Conservation (phyloP, 2,329 filamentous ascomycete species). For the Botrytis tulipae region DNA sequence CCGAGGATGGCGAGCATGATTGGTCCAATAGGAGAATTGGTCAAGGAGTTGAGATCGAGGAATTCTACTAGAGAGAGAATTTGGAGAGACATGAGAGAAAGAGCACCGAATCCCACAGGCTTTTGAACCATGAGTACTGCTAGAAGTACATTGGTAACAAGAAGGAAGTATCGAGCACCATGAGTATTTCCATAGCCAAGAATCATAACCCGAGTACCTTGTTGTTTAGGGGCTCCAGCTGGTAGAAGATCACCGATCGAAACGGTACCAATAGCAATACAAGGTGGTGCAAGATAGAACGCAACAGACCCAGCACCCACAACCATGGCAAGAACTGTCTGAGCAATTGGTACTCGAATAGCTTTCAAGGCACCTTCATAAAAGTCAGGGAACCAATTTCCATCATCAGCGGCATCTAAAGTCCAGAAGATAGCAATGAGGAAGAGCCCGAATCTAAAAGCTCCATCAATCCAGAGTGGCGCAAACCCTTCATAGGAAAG, state of each 20-base stretch:
- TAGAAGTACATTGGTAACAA: slow-evolving; percentile 75
- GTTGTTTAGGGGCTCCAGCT: slow-evolving; percentile 34
- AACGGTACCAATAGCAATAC: slow-evolving; percentile 66
- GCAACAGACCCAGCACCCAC: slow-evolving; percentile 81
- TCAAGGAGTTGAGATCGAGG: slow-evolving; percentile 58
- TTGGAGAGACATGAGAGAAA: slow-evolving; percentile 83
- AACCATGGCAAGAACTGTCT: slow-evolving; percentile 74
- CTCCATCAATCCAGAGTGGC: slow-evolving; percentile 77
- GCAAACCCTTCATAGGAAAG: slow-evolving; percentile 86
- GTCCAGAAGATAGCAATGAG: slow-evolving; percentile 82
- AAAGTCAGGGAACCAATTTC: slow-evolving; percentile 67
- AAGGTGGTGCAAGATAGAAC: slow-evolving; percentile 82
- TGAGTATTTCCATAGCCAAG: slow-evolving; percentile 92
- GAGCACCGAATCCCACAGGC: slow-evolving; percentile 85
- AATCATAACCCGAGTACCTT: slow-evolving; percentile 65
- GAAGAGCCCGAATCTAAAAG: slow-evolving; percentile 72
- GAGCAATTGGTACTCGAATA: slow-evolving; percentile 73
- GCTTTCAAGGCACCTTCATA: slow-evolving; percentile 66
- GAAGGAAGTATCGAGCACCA: slow-evolving; percentile 82
- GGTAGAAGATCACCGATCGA: slow-evolving; percentile 29
- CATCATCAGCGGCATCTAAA: slow-evolving; percentile 84
- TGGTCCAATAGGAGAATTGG: slow-evolving; percentile 74
- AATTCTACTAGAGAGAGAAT: slow-evolving; percentile 74
- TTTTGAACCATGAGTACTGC: slow-evolving; percentile 82
- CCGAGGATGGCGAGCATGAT: slow-evolving; percentile 83